Evolutionary conservation across 345 rosid genomes (phyloP).

Genomic region (Boechera retrofracta): DNA sequence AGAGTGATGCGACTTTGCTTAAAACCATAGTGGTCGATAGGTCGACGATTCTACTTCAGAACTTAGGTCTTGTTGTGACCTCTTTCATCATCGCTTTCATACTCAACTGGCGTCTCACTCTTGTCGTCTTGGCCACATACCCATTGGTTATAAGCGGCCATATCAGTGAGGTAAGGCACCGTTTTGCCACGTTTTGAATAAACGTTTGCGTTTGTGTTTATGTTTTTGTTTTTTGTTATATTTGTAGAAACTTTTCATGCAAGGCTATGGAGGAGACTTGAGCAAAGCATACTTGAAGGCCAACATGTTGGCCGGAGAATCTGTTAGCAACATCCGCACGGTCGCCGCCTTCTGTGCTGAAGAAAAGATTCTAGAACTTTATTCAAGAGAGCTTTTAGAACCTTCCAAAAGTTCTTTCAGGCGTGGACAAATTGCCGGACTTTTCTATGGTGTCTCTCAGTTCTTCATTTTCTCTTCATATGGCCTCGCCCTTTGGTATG

Average conservation of each 20-base stretch:
- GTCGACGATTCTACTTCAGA: slow-evolving; percentile 77
- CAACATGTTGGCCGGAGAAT: slow-evolving; percentile 96
- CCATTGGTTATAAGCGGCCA: slow-evolving; percentile 93
- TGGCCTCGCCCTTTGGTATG: slow-evolving; percentile 94
- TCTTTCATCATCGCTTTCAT: slow-evolving; percentile 82
- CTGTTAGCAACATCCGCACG: slow-evolving; percentile 91
- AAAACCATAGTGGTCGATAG: slow-evolving; percentile 82
- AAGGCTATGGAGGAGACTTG: slow-evolving; percentile 94
- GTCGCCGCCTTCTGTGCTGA: slow-evolving; percentile 94
- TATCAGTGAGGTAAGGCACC: slow-evolving; percentile 79
- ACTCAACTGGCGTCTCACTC: slow-evolving; percentile 94
- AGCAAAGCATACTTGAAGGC: slow-evolving; percentile 94
- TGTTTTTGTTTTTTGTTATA: not conserved
- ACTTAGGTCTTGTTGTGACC: slow-evolving; percentile 72
- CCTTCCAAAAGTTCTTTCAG: slow-evolving; percentile 75
- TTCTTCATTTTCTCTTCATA: slow-evolving; percentile 97
- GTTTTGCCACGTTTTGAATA: slow-evolving; percentile 3
- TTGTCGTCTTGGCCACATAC: slow-evolving; percentile 80
- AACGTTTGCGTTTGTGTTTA: not conserved
- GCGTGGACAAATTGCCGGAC: slow-evolving; percentile 94
- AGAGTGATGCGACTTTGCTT: slow-evolving; percentile 81
- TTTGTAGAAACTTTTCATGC: slow-evolving; percentile 90
- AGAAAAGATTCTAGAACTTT: slow-evolving; percentile 82
- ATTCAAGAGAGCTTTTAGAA: slow-evolving; percentile 74
- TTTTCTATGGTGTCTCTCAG: slow-evolving; percentile 90